Evolutionary conservation across 352 stramenopile genomes (phyloP).

Genomic region (Pythium sukuiense): DNA sequence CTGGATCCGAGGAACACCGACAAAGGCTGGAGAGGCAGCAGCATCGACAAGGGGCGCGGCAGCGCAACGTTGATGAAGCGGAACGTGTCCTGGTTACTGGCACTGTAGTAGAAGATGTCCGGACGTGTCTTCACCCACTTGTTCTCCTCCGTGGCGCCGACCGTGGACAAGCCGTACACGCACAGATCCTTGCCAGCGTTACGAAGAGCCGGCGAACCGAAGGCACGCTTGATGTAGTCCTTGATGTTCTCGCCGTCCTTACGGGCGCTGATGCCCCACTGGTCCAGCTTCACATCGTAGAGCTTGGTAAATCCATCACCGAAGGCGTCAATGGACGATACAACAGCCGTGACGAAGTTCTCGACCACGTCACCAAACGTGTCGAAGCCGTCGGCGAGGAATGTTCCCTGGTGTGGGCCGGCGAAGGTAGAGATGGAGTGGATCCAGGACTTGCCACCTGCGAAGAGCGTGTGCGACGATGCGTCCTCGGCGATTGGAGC

Average conservation of each 20-base stretch:
- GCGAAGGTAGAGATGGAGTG: constrained; percentile 40
- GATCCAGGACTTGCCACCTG: constrained; percentile 37
- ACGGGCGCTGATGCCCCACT: constrained; percentile 27
- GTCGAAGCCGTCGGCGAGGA: constrained; percentile 26
- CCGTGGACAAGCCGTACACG: constrained; percentile 31
- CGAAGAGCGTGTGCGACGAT: constrained; percentile 27
- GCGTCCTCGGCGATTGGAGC: constrained; percentile 30
- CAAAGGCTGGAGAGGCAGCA: constrained; percentile 24
- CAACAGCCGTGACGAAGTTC: constrained; percentile 21
- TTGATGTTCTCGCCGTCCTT: constrained; percentile 22
- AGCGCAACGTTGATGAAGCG: constrained; percentile 24
- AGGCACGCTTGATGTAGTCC: constrained; percentile 32
- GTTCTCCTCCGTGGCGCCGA: constrained; percentile 30
- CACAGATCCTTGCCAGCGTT: constrained; percentile 28
- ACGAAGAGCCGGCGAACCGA: background rate
- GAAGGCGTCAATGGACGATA: constrained; percentile 17
- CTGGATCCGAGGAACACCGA: constrained; percentile 27
- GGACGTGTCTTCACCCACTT: constrained; percentile 36
- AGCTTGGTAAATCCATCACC: constrained; percentile 18
- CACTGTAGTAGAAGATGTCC: constrained; percentile 39
- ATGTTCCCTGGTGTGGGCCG: constrained; percentile 30
- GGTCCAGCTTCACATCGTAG: constrained; percentile 37
- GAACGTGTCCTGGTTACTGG: constrained; percentile 34
- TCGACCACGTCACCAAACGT: constrained; percentile 20
- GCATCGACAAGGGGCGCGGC: constrained; percentile 27